Percentiles rank a stretch among this genome's conserved stretches.
Evolutionary conservation across 2,329 filamentous ascomycete species (phyloP).

Genomic region (Hymenoscyphus salicellus): DNA sequence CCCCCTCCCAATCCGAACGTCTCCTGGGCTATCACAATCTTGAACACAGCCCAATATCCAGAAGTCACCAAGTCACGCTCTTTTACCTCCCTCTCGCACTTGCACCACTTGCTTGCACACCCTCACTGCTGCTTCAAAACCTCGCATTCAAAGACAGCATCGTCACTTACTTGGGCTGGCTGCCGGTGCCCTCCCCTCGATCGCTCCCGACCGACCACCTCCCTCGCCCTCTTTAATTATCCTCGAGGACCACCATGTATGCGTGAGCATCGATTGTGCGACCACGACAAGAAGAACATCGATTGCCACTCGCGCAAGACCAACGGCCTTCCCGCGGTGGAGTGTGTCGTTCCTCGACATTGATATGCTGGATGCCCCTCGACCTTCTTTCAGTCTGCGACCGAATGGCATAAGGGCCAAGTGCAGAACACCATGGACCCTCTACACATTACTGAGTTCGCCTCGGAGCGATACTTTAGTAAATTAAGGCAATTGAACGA

Average conservation of each 20-base stretch:
- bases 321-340: slow-evolving; percentile 24
- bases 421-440: slow-evolving; percentile 51
- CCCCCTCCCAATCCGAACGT: slow-evolving; percentile 7
- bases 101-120: neutral
- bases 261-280: slow-evolving; percentile 30
- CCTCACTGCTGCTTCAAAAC: neutral
- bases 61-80: slow-evolving; percentile 7
- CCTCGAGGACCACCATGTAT: slow-evolving; percentile 28
- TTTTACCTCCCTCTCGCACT: neutral
- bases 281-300: slow-evolving; percentile 19
- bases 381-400: slow-evolving; percentile 26
- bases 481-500: slow-evolving; percentile 56
- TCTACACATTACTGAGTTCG: slow-evolving; percentile 63
- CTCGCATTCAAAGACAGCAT: neutral
- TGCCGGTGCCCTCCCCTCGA: slow-evolving; percentile 5
- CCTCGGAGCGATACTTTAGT: slow-evolving; percentile 61
- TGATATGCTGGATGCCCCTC: slow-evolving; percentile 33
- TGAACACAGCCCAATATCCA: neutral
- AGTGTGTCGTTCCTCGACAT: slow-evolving; percentile 19
- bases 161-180: neutral
- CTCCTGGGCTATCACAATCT: slow-evolving; percentile 9
- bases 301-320: slow-evolving; percentile 23
- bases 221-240: neutral
- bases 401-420: slow-evolving; percentile 33
- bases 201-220: neutral